Percentiles rank a stretch among this genome's conserved stretches.
phyloP scores from a whole-genome alignment of 1,139 yeast species.

The Nakaseomyces uthaithaninus region DNA sequence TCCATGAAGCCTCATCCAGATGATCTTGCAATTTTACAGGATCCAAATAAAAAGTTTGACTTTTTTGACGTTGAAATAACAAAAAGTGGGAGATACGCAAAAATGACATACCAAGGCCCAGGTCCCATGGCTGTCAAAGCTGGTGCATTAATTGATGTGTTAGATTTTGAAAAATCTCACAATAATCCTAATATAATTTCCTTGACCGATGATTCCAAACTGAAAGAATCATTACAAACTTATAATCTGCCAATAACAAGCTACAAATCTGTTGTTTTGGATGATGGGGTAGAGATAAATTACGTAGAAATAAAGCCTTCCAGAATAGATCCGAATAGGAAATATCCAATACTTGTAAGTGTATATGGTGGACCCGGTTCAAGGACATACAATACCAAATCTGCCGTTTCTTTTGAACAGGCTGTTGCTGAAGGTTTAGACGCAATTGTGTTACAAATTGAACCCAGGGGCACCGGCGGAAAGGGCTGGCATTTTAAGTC shows the following conservation, averaged over 20 bases:
- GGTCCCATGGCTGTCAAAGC: slow-evolving; percentile 22
- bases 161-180: slow-evolving; percentile 14
- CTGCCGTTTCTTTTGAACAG: slow-evolving; percentile 57
- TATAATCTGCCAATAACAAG: slow-evolving; percentile 51
- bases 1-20: slow-evolving; percentile 9
- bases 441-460: slow-evolving; percentile 72
- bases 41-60: slow-evolving; percentile 18
- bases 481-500: slow-evolving; percentile 72
- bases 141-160: slow-evolving; percentile 21
- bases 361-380: slow-evolving; percentile 97
- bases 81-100: slow-evolving; percentile 27
- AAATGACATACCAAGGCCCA: slow-evolving; percentile 26
- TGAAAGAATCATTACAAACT: slow-evolving; percentile 28
- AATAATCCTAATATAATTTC: slow-evolving; percentile 13
- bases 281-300: slow-evolving; percentile 45
- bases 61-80: slow-evolving; percentile 26
- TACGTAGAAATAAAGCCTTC: slow-evolving; percentile 72
- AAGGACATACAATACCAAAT: slow-evolving; percentile 53
- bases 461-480: slow-evolving; percentile 93
- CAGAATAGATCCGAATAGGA: slow-evolving; percentile 46
- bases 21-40: slow-evolving; percentile 17
- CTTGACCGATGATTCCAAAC: slow-evolving; percentile 27
- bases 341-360: slow-evolving; percentile 74
- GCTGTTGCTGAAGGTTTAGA: slow-evolving; percentile 59
- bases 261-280: slow-evolving; percentile 44